phyloP scores from a whole-genome alignment of 1,139 yeast genomes.

The Yamadazyma aaseri region DNA sequence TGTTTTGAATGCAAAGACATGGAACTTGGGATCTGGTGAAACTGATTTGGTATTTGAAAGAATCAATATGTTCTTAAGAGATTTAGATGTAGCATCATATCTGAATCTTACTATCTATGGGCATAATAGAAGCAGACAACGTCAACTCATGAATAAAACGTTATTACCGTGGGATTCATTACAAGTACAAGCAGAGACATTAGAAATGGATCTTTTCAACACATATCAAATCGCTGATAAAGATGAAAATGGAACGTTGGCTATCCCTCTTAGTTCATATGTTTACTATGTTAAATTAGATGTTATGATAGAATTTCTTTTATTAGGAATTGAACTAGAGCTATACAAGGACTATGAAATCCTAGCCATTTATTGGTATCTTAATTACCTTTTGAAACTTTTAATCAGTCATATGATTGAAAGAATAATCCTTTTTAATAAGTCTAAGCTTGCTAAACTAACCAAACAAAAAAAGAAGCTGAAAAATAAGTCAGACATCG shows the following conservation, averaged over 20 bases:
- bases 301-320: constrained; percentile 67
- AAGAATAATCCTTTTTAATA: constrained; percentile 36
- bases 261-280: constrained; percentile 65
- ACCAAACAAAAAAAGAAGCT: constrained; percentile 51
- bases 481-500: constrained; percentile 32
- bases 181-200: constrained; percentile 63
- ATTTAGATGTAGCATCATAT: constrained; percentile 47
- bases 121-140: constrained; percentile 78
- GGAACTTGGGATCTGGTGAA: constrained; percentile 22
- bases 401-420: constrained; percentile 50
- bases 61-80: constrained; percentile 22
- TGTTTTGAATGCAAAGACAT: constrained; percentile 22
- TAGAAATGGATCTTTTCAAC: constrained; percentile 44
- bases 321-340: constrained; percentile 77
- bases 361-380: constrained; percentile 67
- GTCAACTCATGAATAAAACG: constrained; percentile 64
- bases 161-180: constrained; percentile 71
- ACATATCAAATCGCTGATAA: constrained; percentile 35
- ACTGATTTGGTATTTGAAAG: constrained; percentile 12
- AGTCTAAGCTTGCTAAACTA: constrained; percentile 38
- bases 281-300: constrained; percentile 62
- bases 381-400: constrained; percentile 50
- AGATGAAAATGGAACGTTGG: constrained; percentile 24
- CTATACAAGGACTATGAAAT: constrained; percentile 73
- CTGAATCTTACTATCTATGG: constrained; percentile 59